Evolutionary conservation across 2,329 filamentous ascomycete genomes (phyloP).

Genomic region (Colletotrichum sp.): DNA sequence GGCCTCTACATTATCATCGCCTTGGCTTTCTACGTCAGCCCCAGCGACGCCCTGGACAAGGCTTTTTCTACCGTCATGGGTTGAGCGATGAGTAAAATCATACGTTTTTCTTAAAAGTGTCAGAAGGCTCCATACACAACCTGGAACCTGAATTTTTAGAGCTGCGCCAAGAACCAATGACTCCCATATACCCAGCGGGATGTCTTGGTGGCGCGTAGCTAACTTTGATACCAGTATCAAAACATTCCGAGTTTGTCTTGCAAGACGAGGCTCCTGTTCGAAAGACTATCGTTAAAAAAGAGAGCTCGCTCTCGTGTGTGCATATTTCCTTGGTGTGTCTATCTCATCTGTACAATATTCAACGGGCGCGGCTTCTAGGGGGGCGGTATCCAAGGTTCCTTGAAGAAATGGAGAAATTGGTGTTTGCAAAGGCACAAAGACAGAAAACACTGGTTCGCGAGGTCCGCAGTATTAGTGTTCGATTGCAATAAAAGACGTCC

Average conservation of each 20-base stretch:
- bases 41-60: slow-evolving; percentile 52
- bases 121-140: neutral
- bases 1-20: slow-evolving; percentile 66
- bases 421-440: neutral
- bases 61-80: slow-evolving; percentile 17
- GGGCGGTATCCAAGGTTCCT: neutral
- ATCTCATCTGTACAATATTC: slow-evolving; percentile 15
- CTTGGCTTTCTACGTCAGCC: slow-evolving; percentile 64
- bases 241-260: neutral
- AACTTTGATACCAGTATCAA: neutral
- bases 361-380: neutral
- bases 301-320: neutral
- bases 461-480: neutral
- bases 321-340: slow-evolving; percentile 16
- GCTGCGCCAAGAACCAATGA: neutral
- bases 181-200: neutral
- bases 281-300: neutral
- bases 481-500: neutral
- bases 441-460: neutral
- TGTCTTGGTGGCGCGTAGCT: neutral
- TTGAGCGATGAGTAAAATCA: neutral
- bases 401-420: slow-evolving; percentile 8
- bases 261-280: neutral
- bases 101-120: neutral
- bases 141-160: neutral